Base-by-base conservation (phyloP, 495 filamentous ascomycete genomes). In the Trichoderma virens region DNA sequence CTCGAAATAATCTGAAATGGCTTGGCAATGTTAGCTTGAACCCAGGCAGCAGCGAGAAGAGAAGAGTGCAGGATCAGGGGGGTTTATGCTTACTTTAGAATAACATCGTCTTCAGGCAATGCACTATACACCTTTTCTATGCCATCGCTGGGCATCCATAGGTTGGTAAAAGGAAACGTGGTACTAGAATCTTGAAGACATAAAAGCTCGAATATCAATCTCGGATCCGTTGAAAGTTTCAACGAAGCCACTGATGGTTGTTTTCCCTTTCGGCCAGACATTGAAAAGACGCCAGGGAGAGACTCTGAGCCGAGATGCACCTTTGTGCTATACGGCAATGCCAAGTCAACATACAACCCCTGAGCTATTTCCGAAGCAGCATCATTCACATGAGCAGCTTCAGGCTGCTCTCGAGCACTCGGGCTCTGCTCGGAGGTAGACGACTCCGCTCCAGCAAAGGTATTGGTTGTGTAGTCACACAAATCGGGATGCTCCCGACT, bases 391-490 rank as follows among this genome's bases (percentile, higher is more conserved):
- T 25, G 9, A 20, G 45, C 45, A 11, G 45, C 45, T 25, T n/a
- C 45, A 9, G 45, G 45, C 20, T 51, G 45, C 20, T 51, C 45
- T 7, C 45, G 16, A 4, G 1, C 23, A 25, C n/a, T 51, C n/a
- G 45, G 45, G 45, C n/a, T 51, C 18, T 47, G 43, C 14, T 51
- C 45, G 45, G 45, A 51, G 45, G 45, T 20, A 20, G 45, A 51
- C 16, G 45, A 20, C 2, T 51, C 45, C 45, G 45, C 45, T 0
- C 45, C 45, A 51, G 45, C 45, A 51, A 51, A 51, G n/a, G 45
- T 51, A 51, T 51, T 51, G n/a, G 45, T 51, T 20, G 45, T 51
- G 45, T 51, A 51, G 20, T 51, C 45, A 51, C 45, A 51, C n/a
- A 51, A 25, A 11, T 51, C 45, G 45, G 45, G 45, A 25, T 51